Conservation (phyloP, 1,284 basidiomycete species). For the Vanrija sp. region DNA sequence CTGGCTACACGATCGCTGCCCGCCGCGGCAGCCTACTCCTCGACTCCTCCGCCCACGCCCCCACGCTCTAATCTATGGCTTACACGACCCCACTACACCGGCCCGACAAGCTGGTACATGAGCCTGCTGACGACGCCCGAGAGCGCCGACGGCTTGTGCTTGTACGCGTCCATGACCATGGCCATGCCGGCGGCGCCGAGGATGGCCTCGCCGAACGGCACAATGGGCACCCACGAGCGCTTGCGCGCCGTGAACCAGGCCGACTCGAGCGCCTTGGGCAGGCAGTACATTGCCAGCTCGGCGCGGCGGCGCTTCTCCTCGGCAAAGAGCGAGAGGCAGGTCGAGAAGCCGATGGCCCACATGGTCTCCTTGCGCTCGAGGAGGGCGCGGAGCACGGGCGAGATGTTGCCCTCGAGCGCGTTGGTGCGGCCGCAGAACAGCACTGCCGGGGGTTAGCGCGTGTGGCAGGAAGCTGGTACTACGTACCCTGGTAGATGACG, state of each 20-base stretch:
- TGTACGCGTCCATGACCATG: slow-evolving; percentile 78
- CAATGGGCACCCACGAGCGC: slow-evolving; percentile 67
- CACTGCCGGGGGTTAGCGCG: slow-evolving; percentile 8
- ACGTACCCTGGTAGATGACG: slow-evolving; percentile 73
- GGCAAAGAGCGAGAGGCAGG: slow-evolving; percentile 75
- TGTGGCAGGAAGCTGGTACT: too few species aligned
- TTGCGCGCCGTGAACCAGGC: slow-evolving; percentile 76
- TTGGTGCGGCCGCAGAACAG: slow-evolving; percentile 62
- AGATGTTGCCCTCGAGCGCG: slow-evolving; percentile 44
- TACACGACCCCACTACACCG: slow-evolving; percentile 40
- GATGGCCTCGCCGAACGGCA: slow-evolving; percentile 63
- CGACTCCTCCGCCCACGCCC: too few species aligned
- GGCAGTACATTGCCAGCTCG: slow-evolving; percentile 73
- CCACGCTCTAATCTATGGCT: too few species aligned
- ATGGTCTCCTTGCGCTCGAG: slow-evolving; percentile 67
- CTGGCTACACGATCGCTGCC: too few species aligned
- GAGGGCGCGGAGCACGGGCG: slow-evolving; percentile 53
- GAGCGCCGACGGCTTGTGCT: slow-evolving; percentile 81
- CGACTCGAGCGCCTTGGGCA: slow-evolving; percentile 86
- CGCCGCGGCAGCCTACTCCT: too few species aligned
- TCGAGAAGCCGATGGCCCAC: slow-evolving; percentile 70
- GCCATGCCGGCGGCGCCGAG: slow-evolving; percentile 73
- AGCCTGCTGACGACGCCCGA: slow-evolving; percentile 81
- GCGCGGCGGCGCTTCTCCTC: slow-evolving; percentile 63
- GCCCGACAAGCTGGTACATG: slow-evolving; percentile 87